Evolutionary conservation across 164 flowering plant species (phyloP), one percentile per base, ranked within the genome.

Genomic region (Warburgia ugandensis): DNA sequence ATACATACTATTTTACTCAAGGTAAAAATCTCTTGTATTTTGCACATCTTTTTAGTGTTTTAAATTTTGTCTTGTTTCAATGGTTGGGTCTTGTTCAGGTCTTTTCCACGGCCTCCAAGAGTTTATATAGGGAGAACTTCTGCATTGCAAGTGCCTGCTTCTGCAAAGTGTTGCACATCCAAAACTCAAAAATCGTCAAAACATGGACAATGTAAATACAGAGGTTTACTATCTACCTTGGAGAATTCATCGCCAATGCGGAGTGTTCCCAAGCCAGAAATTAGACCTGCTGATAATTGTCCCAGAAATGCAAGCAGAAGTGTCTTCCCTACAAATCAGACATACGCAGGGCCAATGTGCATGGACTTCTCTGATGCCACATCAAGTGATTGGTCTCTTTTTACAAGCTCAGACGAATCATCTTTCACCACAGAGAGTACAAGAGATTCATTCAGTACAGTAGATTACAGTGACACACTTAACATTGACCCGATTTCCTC

Each of bases 371-470:
- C 87, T 2, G 95, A 82, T 67, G 76, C 83, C 6, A 69, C 83
- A 41, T 78, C 85, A 35, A 86, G 84, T 63, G 95, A 86, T 26
- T 77, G 95, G 88, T 83, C 95, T 46, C 66, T 80, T 42, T 86
- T 86, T 27, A 86, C 95, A 29, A 86, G 88, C 68, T 86, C 95
- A 17, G 91, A 86, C 32, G 91, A 86, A 40, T 80, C 91, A 38
- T 86, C 91, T 26, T 83, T 86, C 62, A 86, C 91, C n/a, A 81
- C 91, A 1, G 95, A 86, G 70, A 83, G 91, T 52, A 79, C 87
- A 3, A 60, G 91, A 61, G 88, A 83, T 60, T 86, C 95, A 27
- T 81, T 83, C 59, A 83, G 91, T 49, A 76, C 82, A 0, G 68
- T 65, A 1, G 94, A 85, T 54, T 72, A 72, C 48, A 58, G 72